A percentile compares a stretch with the other conserved stretches of the same genome.
Evolutionary conservation across 192 early-diverging fungal species (phyloP).

Genomic region (Chytriomyces sp.): DNA sequence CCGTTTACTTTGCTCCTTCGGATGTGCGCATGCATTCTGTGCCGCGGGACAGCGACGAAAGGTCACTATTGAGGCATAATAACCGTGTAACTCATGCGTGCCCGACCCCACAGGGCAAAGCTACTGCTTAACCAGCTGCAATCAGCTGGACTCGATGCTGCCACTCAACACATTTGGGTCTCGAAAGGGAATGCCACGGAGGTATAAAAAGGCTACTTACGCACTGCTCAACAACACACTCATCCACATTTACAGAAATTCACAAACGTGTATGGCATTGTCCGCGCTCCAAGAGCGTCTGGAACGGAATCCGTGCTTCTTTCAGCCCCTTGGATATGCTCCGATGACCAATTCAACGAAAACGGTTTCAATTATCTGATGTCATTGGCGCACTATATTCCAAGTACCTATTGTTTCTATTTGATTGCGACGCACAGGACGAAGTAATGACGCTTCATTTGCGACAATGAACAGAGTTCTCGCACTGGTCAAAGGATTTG

Average conservation of each 20-base stretch:
- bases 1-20: slow-evolving; percentile 5
- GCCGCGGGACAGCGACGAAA: slow-evolving; percentile 13
- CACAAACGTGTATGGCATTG: slow-evolving; percentile 80
- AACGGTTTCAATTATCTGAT: slow-evolving; percentile 50
- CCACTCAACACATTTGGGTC: slow-evolving; percentile 7
- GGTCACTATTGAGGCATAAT: too few relatives aligned
- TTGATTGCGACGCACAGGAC: background rate
- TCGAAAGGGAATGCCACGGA: slow-evolving; percentile 1
- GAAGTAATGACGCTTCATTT: background rate
- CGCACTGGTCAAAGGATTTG: slow-evolving; percentile 92
- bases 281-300: slow-evolving; percentile 81
- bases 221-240: too few relatives aligned
- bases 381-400: slow-evolving; percentile 50
- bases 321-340: slow-evolving; percentile 78
- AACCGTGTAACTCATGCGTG: background rate
- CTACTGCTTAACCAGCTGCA: background rate
- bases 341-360: slow-evolving; percentile 55
- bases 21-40: background rate
- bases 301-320: slow-evolving; percentile 88
- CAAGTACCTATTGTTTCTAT: slow-evolving; percentile 36
- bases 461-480: slow-evolving; percentile 40
- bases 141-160: background rate
- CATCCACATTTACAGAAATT: slow-evolving; percentile 37
- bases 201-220: background rate
- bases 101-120: background rate